phyloP scores from a whole-genome alignment of 805 yeast genomes.

The Yarrowia sp. region DNA sequence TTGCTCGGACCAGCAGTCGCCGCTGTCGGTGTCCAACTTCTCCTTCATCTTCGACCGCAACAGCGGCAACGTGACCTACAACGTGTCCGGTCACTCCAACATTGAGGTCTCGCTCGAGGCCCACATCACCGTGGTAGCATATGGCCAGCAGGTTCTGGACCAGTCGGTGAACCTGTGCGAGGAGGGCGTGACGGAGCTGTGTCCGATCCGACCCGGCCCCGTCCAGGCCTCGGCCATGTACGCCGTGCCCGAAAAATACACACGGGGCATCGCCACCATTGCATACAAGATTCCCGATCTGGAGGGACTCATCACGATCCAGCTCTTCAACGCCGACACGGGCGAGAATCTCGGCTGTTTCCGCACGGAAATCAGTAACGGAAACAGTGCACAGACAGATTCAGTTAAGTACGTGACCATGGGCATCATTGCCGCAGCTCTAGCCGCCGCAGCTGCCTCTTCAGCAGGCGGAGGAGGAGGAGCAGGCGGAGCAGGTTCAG shows the following conservation, averaged over 20 bases:
- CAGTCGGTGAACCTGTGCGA: conserved; percentile 48
- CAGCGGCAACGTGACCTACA: conserved; percentile 27
- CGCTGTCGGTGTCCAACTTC: conserved; percentile 33
- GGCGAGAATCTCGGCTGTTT: conserved; percentile 46
- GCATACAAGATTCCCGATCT: conserved; percentile 51
- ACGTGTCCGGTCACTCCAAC: conserved; percentile 36
- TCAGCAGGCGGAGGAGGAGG: conserved; percentile 40
- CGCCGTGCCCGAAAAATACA: conserved; percentile 47
- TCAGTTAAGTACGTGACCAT: conserved; percentile 47
- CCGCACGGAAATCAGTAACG: conserved; percentile 47
- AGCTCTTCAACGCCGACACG: conserved; percentile 42
- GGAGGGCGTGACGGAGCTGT: conserved; percentile 46
- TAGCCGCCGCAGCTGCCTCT: conserved; percentile 41
- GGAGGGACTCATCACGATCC: conserved; percentile 47
- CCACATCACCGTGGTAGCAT: conserved; percentile 45
- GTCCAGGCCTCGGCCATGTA: conserved; percentile 46
- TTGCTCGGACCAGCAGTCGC: conserved; percentile 21
- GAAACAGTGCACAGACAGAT: conserved; percentile 46
- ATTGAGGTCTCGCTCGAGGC: conserved; percentile 34
- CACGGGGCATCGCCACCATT: conserved; percentile 45
- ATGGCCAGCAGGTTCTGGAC: conserved; percentile 46
- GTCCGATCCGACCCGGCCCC: conserved; percentile 47
- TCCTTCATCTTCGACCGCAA: conserved; percentile 31
- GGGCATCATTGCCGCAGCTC: conserved; percentile 48
- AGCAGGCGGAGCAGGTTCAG: conserved; percentile 26